phyloP scores from a whole-genome alignment of 169 alveolate genomes.

The Plasmodium berghei region DNA sequence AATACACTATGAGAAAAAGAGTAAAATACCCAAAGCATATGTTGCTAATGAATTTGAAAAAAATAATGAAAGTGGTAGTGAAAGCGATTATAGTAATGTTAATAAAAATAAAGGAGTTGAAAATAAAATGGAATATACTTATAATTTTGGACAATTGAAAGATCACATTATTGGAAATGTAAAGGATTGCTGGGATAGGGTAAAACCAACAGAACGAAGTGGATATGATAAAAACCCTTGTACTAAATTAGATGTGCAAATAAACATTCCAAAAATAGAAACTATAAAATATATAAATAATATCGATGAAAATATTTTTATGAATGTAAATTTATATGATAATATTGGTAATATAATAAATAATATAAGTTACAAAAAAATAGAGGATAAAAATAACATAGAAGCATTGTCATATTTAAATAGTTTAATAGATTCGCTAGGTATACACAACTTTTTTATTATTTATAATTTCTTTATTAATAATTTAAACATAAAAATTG shows the following conservation, averaged over 20 bases:
- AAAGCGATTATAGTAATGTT: not conserved
- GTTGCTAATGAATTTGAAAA: not conserved
- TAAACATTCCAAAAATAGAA: slow-evolving; percentile 60
- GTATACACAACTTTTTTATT: slow-evolving; percentile 72
- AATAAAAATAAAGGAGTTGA: not conserved
- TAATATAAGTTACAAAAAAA: slow-evolving; percentile 72
- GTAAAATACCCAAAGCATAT: not conserved
- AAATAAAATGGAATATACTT: not conserved
- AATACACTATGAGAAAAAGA: slow-evolving; percentile 31
- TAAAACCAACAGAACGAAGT: not conserved
- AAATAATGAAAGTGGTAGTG: not conserved
- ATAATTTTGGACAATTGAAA: not conserved
- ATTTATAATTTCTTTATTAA: slow-evolving; percentile 71
- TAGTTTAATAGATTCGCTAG: slow-evolving; percentile 32
- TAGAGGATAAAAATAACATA: slow-evolving; percentile 65
- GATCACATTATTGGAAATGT: not conserved
- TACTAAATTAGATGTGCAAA: slow-evolving; percentile 24
- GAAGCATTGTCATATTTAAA: slow-evolving; percentile 71
- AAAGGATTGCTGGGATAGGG: not conserved
- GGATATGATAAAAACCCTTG: slow-evolving; percentile 1
- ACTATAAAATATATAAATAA: slow-evolving; percentile 72
- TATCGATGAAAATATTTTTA: slow-evolving; percentile 75
- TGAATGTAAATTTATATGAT: slow-evolving; percentile 73
- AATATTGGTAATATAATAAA: slow-evolving; percentile 68
- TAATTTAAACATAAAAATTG: slow-evolving; percentile 54